A percentile compares a stretch with the other conserved stretches of the same genome.
phyloP scores from a whole-genome alignment of 2,329 filamentous ascomycete species.

The Chaetomium sp. region DNA sequence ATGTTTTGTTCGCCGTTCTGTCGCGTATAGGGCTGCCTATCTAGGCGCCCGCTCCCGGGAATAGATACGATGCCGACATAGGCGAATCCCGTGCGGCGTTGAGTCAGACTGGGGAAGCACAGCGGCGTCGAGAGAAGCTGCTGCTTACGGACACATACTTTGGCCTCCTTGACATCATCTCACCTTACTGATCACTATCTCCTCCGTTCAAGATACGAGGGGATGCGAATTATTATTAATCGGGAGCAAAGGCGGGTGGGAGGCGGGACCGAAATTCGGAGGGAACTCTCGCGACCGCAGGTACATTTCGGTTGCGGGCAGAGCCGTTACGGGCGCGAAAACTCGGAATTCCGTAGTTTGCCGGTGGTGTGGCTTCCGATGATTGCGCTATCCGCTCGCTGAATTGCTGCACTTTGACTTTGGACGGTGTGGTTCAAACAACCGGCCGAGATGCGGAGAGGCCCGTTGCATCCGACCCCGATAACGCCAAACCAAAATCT shows the following conservation, averaged over 20 bases:
- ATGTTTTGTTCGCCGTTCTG: slow-evolving; percentile 8
- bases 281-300: background rate
- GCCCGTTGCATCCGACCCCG: slow-evolving; percentile 8
- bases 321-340: background rate
- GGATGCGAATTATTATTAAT: slow-evolving; percentile 5
- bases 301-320: slow-evolving; percentile 14
- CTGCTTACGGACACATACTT: slow-evolving; percentile 10
- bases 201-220: background rate
- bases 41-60: slow-evolving; percentile 5
- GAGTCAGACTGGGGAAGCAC: slow-evolving; percentile 25
- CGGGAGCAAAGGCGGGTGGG: background rate
- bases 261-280: background rate
- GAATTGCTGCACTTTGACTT: slow-evolving; percentile 1
- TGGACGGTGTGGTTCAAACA: slow-evolving; percentile 9
- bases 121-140: background rate
- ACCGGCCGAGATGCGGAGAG: slow-evolving; percentile 22
- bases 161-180: background rate
- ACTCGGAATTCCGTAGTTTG: slow-evolving; percentile 13
- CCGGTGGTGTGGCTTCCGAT: slow-evolving; percentile 17
- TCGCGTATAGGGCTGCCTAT: slow-evolving; percentile 4
- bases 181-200: background rate
- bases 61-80: slow-evolving; percentile 5
- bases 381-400: background rate
- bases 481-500: background rate
- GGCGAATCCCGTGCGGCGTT: slow-evolving; percentile 6